Percentiles rank a stretch among this genome's conserved stretches.
phyloP scores from a whole-genome alignment of 495 filamentous ascomycete genomes.

The Neurospora sp. region DNA sequence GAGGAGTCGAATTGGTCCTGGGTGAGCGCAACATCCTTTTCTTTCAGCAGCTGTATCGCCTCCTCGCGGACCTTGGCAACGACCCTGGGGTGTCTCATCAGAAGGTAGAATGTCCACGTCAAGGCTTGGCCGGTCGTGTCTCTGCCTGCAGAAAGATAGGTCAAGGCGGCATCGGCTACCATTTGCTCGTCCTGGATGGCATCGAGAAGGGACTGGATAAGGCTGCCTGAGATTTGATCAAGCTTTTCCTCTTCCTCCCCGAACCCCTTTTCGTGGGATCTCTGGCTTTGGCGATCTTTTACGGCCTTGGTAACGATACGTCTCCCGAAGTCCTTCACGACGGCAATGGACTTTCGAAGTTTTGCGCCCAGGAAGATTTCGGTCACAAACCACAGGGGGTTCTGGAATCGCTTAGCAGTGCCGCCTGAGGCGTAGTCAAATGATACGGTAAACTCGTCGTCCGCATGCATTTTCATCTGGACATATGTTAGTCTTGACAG shows the following conservation, averaged over 20 bases:
- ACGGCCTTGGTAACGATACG: conserved; percentile 42
- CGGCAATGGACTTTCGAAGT: conserved; percentile 34
- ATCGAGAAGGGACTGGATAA: conserved; percentile 48
- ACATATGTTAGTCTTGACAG: conserved; percentile 1
- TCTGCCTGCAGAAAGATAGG: conserved; percentile 49
- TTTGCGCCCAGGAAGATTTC: conserved; percentile 37
- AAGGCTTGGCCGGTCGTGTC: conserved; percentile 53
- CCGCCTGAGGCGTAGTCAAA: conserved; percentile 50
- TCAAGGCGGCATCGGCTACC: conserved; percentile 50
- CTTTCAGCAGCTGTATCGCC: conserved; percentile 13
- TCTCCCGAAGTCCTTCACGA: conserved; percentile 40
- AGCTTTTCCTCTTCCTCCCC: conserved; percentile 17
- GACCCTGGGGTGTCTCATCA: conserved; percentile 38
- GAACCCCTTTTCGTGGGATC: not conserved
- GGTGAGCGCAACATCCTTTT: not conserved
- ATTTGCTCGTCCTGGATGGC: conserved; percentile 37
- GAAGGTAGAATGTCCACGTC: conserved; percentile 48
- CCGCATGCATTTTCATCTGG: conserved; percentile 49
- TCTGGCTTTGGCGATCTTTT: conserved; percentile 12
- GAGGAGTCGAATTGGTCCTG: conserved; percentile 20
- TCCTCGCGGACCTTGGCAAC: conserved; percentile 33
- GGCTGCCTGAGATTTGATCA: conserved; percentile 37
- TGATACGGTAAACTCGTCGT: conserved; percentile 43
- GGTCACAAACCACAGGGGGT: conserved; percentile 47
- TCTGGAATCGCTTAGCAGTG: conserved; percentile 51